Evolutionary conservation across 495 filamentous ascomycete genomes (phyloP).

Genomic region (Aspergillus panamensis): DNA sequence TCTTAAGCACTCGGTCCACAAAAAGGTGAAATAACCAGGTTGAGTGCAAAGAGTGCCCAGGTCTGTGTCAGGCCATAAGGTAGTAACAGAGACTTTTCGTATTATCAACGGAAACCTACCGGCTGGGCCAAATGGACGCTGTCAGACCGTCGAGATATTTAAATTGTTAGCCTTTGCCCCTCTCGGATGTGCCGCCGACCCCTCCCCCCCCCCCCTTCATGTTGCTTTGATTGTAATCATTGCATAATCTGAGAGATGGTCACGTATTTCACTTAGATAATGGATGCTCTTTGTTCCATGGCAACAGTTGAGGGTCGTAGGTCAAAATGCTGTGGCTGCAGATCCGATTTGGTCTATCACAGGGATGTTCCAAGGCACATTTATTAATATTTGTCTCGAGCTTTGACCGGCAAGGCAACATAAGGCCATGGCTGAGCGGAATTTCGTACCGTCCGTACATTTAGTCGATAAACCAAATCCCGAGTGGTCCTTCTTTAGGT

Average conservation of each 20-base stretch:
- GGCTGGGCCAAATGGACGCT: not conserved
- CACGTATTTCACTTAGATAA: constrained; percentile 13
- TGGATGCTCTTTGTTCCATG: not conserved
- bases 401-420: constrained; percentile 15
- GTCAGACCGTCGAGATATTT: constrained; percentile 3
- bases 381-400: constrained; percentile 16
- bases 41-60: too few relatives aligned
- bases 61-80: too few relatives aligned
- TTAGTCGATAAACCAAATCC: constrained; percentile 31
- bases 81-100: too few relatives aligned
- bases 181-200: constrained; percentile 18
- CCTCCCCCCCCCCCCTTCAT: constrained; percentile 20
- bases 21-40: too few relatives aligned
- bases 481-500: constrained; percentile 28
- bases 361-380: constrained; percentile 5
- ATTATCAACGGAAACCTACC: not conserved
- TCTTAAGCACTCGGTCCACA: too few relatives aligned
- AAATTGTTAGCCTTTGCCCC: constrained; percentile 17
- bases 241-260: constrained; percentile 5
- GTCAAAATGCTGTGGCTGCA: not conserved
- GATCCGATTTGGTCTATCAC: constrained; percentile 9
- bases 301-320: not conserved
- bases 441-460: constrained; percentile 28
- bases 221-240: constrained; percentile 19
- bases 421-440: constrained; percentile 25